Evolutionary conservation across 345 rosid species (phyloP), one percentile per base, ranked within the genome.

Genomic region (Carallia brachiata): DNA sequence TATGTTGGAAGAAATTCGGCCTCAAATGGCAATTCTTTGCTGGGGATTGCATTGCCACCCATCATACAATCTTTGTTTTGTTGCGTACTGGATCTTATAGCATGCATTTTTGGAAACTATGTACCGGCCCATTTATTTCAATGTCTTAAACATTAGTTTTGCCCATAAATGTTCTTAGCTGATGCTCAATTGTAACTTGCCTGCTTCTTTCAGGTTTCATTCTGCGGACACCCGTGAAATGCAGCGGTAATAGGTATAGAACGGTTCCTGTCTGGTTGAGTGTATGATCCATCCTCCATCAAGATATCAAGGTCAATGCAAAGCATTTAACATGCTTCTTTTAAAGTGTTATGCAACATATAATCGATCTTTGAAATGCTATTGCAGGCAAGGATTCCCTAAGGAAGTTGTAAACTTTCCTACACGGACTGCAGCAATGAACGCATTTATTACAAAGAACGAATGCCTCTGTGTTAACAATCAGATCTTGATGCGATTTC

Each of bases 211-310:
- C 75, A 91, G 97, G 79, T 82, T 72, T 75, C 85, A 50, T 67
- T 89, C 75, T 84, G 79, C 70, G 91, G 89, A 47, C 18, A 87
- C 48, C 90, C 93, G 6, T 66, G 34, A 66, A 75, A 61, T 77
- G 90, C 84, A 36, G 1, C 12, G 4, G 2, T 30, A 10, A 92
- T 87, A 8, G 97, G 89, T 65, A 39, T 89, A 27, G 95, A 91
- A 50, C 86, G 89, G 76, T 87, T 89, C 77, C 76, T 91, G 56
- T 77, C 86, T 9, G 91, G 93, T 36, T 91, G 85, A 79, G 84
- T 84, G 37, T 87, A 68, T 66, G 74, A 87, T 50, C 70, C 82
- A 34, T 84, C 89, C 36, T 79, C 89, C 64, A 74, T 86, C 70
- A 77, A 77, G 58, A 44, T 77, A 44, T 36, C 63, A 40, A 78